phyloP scores from a whole-genome alignment of 1,284 basidiomycete genomes.

The Fomitopsis palustris region DNA sequence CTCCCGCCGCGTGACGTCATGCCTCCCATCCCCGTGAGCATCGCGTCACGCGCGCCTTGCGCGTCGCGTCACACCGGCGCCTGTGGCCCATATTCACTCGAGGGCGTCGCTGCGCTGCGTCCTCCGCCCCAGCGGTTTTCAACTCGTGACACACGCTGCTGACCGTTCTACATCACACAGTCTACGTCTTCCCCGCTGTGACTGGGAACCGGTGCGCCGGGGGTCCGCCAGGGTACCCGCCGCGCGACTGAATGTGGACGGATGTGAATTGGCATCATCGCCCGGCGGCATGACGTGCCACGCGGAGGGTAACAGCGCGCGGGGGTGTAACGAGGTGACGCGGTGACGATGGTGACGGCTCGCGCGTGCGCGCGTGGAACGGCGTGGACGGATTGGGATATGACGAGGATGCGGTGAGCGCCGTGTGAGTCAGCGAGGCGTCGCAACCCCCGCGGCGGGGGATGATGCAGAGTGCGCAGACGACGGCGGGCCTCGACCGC shows the following conservation, averaged over 20 bases:
- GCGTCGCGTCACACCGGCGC: background rate
- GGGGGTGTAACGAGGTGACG: background rate
- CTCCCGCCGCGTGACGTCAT: slow-evolving; percentile 1
- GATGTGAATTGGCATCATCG: background rate
- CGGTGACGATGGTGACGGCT: background rate
- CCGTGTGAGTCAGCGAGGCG: background rate
- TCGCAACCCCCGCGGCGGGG: background rate
- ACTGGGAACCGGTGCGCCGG: background rate
- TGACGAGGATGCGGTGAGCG: background rate
- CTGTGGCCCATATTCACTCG: background rate
- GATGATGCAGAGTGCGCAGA: background rate
- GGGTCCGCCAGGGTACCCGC: background rate
- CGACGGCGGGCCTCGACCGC: background rate
- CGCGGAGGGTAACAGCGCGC: background rate
- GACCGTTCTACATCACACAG: background rate
- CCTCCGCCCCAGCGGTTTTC: background rate
- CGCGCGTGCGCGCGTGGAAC: background rate
- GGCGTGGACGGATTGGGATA: background rate
- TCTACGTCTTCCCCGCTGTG: background rate
- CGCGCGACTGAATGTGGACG: background rate
- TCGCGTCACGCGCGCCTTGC: background rate
- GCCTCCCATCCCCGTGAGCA: background rate
- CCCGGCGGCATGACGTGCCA: background rate
- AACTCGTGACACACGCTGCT: background rate
- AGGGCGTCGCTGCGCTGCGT: background rate